Evolutionary conservation across 2,329 filamentous ascomycete species (phyloP).

Genomic region (Xylaria multiplex): DNA sequence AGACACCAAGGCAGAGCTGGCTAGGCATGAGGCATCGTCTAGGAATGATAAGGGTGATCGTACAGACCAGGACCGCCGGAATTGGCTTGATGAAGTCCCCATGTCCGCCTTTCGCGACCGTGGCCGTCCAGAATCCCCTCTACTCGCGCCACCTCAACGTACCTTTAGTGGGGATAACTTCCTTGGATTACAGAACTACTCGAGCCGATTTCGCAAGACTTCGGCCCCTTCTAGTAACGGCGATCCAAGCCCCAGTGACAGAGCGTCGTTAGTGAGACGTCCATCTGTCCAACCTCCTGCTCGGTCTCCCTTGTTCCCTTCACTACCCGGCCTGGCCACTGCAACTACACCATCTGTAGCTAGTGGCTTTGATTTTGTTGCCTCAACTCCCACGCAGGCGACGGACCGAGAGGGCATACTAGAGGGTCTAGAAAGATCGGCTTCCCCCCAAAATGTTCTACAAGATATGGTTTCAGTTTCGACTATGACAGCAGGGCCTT

Average conservation of each 20-base stretch:
- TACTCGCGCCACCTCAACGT: conserved; percentile 59
- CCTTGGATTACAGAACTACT: conserved; percentile 57
- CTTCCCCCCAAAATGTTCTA: conserved; percentile 74
- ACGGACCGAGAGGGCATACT: conserved; percentile 60
- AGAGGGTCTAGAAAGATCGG: conserved; percentile 64
- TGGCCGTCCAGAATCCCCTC: conserved; percentile 65
- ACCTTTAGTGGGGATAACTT: conserved; percentile 65
- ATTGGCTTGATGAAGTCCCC: conserved; percentile 64
- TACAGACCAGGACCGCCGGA: conserved; percentile 54
- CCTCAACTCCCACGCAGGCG: conserved; percentile 55
- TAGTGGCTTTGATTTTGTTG: conserved; percentile 58
- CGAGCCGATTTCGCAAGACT: conserved; percentile 57
- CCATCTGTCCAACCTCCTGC: conserved; percentile 60
- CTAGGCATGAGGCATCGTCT: conserved; percentile 57
- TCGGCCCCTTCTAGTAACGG: conserved; percentile 63
- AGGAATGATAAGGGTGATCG: conserved; percentile 56
- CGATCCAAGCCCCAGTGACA: conserved; percentile 54
- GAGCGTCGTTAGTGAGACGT: conserved; percentile 56
- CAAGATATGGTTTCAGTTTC: conserved; percentile 90
- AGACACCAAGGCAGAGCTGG: conserved; percentile 62
- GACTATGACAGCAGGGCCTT: conserved; percentile 88
- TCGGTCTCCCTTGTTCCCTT: conserved; percentile 55
- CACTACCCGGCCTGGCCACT: conserved; percentile 50
- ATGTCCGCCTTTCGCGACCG: conserved; percentile 55
- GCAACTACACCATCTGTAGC: conserved; percentile 58